Base-by-base conservation (phyloP, 768 basidiomycete genomes). In the Pleurotus platypus region DNA sequence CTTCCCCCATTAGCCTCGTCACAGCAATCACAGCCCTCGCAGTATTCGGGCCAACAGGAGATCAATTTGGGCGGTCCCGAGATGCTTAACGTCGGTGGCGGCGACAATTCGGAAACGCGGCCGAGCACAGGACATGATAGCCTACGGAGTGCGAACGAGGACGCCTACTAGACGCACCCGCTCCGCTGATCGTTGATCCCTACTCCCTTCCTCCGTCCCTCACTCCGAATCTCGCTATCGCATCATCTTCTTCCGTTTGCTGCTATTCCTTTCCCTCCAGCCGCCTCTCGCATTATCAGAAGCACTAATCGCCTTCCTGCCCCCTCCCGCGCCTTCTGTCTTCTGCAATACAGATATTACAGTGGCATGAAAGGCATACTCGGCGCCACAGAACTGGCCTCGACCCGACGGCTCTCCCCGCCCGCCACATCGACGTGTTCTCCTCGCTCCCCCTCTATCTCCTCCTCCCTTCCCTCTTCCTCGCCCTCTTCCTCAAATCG, bases 1-100 rank as follows among this genome's bases (percentile, higher is more conserved):
- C 61, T 76, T 43, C 67, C 72, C 37, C 64, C 71, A 18, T n/a
- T 15, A 2, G 8, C 9, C 12, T 15, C 35, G 37, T 18, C n/a
- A 5, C 60, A 56, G 13, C 30, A 57, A 24, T 49, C 46, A 35
- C n/a, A 24, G 30, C 30, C 30, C 30, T 45, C 42, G 27, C 27
- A 20, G 43, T 27, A 30, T 43, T n/a, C 6, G 12, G 24, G 13
- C 7, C 51, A 46, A 9, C 12, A 18, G 12, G 16, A 30, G 13
- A 13, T n/a, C 11, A 22, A 48, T 15, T n/a, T 12, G 18, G 39
- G 26, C 26, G 30, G 40, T n/a, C 12, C 39, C 6, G 43, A 48
- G 15, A 50, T 20, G 4, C 39, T 45, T 46, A n/a, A 40, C 13
- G 58, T 42, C 15, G 49, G 38, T n/a, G 37, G 15, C 13, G 15